These are phyloP conservation scores for Curvularia sp. DNA, from an alignment of 2,329 filamentous ascomycete genomes.

Conservation along the genomic window DNA sequence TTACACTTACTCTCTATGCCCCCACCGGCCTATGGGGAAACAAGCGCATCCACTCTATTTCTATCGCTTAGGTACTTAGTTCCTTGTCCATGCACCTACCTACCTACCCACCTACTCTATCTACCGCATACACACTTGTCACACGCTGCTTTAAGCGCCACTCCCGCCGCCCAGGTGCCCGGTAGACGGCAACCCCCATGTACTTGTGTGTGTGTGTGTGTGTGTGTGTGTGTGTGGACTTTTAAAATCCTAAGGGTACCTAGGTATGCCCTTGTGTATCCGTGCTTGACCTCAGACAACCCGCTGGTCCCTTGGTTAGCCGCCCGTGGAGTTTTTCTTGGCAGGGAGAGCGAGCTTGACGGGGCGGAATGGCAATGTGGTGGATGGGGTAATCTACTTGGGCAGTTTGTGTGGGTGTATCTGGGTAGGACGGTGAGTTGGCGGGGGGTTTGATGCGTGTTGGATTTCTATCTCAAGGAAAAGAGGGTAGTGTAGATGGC, in stretches of 20 bases:
- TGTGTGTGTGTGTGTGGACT: too few relatives aligned
- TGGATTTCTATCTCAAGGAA: too few relatives aligned
- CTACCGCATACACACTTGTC: neutral
- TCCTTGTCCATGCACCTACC: neutral
- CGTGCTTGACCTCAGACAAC: slow-evolving; percentile 9
- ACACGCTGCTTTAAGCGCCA: neutral
- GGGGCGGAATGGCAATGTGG: neutral
- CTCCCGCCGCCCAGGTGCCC: neutral
- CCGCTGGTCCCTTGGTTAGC: neutral
- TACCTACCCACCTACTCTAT: too few relatives aligned
- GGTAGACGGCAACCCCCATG: neutral
- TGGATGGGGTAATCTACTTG: neutral
- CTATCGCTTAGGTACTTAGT: too few relatives aligned
- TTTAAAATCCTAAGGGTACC: too few relatives aligned
- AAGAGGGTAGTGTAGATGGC: too few relatives aligned
- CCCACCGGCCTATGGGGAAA: too few relatives aligned
- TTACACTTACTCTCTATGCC: too few relatives aligned
- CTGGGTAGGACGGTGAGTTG: neutral
- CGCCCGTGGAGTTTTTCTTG: slow-evolving; percentile 1
- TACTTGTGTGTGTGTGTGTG: too few relatives aligned
- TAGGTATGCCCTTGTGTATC: slow-evolving; percentile 11
- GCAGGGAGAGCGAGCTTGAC: slow-evolving; percentile 1
- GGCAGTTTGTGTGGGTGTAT: neutral
- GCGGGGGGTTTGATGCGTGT: neutral
- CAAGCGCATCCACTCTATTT: too few relatives aligned